phyloP scores from a whole-genome alignment of 2,329 filamentous ascomycete species.

The Chaetomium olivaceum region DNA sequence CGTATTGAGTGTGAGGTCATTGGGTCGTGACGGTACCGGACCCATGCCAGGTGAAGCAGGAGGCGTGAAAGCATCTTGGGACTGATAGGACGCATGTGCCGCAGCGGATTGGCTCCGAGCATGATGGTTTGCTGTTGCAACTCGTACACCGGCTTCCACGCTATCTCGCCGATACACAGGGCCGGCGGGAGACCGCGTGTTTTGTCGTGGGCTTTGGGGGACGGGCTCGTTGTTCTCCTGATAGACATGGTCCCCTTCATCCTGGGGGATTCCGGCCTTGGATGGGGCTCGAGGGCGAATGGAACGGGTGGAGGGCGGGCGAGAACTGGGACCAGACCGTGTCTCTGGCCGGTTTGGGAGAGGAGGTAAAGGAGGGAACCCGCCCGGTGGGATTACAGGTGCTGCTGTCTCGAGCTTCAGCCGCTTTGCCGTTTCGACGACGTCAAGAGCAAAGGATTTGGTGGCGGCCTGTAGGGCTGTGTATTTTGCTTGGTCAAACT shows the following conservation, averaged over 20 bases:
- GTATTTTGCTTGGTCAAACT: conserved; percentile 42
- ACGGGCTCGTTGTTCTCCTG: neutral
- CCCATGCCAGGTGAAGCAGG: conserved; percentile 11
- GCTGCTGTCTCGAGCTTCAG: conserved; percentile 35
- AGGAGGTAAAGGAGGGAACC: conserved; percentile 37
- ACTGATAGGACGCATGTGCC: neutral
- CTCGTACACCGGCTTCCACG: neutral
- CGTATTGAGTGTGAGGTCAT: conserved; percentile 6
- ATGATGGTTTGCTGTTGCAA: neutral
- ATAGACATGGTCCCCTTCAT: neutral
- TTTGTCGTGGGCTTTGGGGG: neutral
- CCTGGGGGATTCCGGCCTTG: neutral
- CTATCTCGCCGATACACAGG: neutral
- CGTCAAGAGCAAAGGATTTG: conserved; percentile 44
- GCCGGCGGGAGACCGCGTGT: neutral
- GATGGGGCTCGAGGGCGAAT: conserved; percentile 12
- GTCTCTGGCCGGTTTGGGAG: conserved; percentile 26
- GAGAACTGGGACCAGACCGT: conserved; percentile 11
- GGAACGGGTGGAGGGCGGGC: conserved; percentile 8
- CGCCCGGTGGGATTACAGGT: conserved; percentile 21
- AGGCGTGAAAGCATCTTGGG: conserved; percentile 10
- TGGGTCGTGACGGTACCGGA: neutral
- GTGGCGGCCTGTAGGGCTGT: conserved; percentile 43
- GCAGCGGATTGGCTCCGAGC: neutral
- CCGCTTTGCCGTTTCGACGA: conserved; percentile 42